Conservation (phyloP, 1,284 basidiomycete species). For the Fistulina hepatica region DNA sequence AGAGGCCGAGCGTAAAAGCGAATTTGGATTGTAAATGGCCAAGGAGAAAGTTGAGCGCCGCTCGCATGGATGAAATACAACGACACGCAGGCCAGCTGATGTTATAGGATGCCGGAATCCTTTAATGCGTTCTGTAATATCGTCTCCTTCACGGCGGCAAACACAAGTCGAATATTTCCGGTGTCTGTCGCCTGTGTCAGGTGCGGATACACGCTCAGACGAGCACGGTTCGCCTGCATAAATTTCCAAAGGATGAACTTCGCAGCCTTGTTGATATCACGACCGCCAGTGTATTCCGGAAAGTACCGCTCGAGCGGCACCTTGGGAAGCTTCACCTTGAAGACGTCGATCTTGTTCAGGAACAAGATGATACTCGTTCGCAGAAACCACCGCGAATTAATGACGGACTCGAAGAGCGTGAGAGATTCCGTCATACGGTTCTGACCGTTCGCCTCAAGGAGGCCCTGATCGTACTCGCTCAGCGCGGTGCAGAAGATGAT, state of each 20-base stretch:
- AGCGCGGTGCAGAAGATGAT: conserved; percentile 95
- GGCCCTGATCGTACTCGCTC: conserved; percentile 89
- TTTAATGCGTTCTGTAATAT: conserved; percentile 83
- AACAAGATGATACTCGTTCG: conserved; percentile 89
- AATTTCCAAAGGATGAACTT: conserved; percentile 98
- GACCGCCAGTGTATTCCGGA: conserved; percentile 88
- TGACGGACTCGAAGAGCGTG: conserved; percentile 88
- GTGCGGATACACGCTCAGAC: conserved; percentile 86
- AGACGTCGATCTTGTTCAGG: conserved; percentile 93
- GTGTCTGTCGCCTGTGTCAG: conserved; percentile 76
- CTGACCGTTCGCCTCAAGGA: conserved; percentile 72
- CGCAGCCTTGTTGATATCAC: conserved; percentile 95
- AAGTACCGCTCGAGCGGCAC: conserved; percentile 85
- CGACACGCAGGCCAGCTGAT: conserved; percentile 11
- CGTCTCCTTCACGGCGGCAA: conserved; percentile 97
- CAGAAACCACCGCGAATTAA: conserved; percentile 97
- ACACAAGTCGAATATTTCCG: conserved; percentile 79
- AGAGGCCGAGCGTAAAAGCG: too few species aligned
- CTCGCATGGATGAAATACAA: too few species aligned
- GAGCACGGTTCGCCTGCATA: conserved; percentile 87
- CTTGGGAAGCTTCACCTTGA: conserved; percentile 88
- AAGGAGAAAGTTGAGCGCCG: too few species aligned
- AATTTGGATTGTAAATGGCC: too few species aligned
- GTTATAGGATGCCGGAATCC: conserved; percentile 67
- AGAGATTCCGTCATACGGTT: conserved; percentile 95